These are phyloP conservation scores for Oenanthe javanica DNA, from an alignment of 140 eudicot genomes.

Conservation along the genomic window DNA sequence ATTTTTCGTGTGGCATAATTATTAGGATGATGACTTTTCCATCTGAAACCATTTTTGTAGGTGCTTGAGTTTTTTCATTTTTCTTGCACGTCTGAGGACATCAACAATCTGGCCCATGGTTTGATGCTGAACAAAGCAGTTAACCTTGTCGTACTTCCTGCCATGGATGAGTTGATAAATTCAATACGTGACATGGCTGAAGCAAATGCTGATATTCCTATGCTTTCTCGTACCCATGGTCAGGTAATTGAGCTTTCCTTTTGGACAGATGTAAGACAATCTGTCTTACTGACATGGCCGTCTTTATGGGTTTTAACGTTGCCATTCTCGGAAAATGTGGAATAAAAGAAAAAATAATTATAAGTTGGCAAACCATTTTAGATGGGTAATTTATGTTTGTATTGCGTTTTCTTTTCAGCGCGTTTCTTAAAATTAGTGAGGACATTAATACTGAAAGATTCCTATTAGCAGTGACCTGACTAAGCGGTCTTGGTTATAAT, in stretches of 20 bases:
- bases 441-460: background rate
- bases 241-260: slow-evolving; percentile 44
- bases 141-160: slow-evolving; percentile 48
- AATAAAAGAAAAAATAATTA: background rate
- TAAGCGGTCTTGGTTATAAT: background rate
- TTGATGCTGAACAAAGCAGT: slow-evolving; percentile 84
- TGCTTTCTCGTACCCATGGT: slow-evolving; percentile 99
- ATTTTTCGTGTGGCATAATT: background rate
- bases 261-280: background rate
- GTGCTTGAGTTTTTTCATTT: slow-evolving; percentile 96
- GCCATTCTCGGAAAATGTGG: background rate
- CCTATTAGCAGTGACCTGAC: background rate
- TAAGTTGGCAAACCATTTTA: background rate
- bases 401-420: background rate
- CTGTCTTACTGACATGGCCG: background rate
- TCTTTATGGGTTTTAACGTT: background rate
- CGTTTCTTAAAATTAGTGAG: background rate
- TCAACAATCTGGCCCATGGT: slow-evolving; percentile 93
- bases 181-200: slow-evolving; percentile 57
- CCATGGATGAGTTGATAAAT: slow-evolving; percentile 63
- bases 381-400: background rate
- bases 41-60: slow-evolving; percentile 22
- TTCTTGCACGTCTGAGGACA: slow-evolving; percentile 98
- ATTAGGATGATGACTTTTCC: background rate
- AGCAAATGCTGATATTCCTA: slow-evolving; percentile 57